phyloP scores from a whole-genome alignment of 78 protist species.

The Corallochytrium limacisporum region DNA sequence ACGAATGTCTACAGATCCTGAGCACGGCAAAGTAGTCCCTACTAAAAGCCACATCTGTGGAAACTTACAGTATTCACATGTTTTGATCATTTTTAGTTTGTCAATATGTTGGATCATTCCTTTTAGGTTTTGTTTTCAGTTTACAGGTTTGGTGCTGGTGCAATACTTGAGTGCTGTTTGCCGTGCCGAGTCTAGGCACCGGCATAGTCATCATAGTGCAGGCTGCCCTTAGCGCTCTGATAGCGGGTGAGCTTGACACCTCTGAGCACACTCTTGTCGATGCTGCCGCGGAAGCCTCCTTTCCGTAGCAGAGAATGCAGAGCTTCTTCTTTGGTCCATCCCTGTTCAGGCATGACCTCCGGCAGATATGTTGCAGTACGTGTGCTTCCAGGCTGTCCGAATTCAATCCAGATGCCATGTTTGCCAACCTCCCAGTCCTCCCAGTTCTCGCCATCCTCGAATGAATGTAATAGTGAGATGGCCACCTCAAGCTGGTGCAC shows the following conservation, averaged over 20 bases:
- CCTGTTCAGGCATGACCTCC: conserved; percentile 43
- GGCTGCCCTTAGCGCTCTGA: conserved; percentile 17
- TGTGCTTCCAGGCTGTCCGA: neutral
- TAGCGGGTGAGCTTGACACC: conserved; percentile 32
- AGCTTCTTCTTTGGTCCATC: conserved; percentile 38
- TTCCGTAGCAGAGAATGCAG: conserved; percentile 25
- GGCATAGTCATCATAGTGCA: too few relatives aligned
- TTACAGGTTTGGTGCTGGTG: neutral
- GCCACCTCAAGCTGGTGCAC: conserved; percentile 22
- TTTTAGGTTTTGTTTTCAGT: neutral
- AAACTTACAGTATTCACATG: too few relatives aligned
- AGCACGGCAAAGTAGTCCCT: too few relatives aligned
- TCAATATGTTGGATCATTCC: neutral
- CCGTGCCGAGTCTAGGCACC: too few relatives aligned
- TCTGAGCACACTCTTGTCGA: neutral
- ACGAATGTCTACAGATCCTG: too few relatives aligned
- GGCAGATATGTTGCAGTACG: conserved; percentile 33
- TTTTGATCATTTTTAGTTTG: too few relatives aligned
- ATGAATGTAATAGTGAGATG: conserved; percentile 22
- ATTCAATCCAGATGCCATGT: conserved; percentile 47
- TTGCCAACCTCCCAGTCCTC: conserved; percentile 49
- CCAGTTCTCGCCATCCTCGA: conserved; percentile 23
- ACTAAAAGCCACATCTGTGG: too few relatives aligned
- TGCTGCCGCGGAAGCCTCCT: conserved; percentile 36
- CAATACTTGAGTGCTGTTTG: neutral